Conservation (phyloP, 192 early-diverging fungal genomes). For the Coemansia nantahalensis region DNA sequence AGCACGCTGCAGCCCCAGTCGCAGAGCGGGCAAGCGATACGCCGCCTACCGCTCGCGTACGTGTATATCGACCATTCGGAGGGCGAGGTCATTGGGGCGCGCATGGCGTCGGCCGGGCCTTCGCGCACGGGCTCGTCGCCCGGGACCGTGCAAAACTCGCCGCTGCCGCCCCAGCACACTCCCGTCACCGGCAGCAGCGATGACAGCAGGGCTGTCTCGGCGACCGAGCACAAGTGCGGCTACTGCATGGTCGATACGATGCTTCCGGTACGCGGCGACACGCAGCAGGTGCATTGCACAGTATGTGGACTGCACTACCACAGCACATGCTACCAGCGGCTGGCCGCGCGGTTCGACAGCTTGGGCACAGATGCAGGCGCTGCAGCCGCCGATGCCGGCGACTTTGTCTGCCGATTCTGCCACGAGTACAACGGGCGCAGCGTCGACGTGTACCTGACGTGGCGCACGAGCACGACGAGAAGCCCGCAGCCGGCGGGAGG, state of each 20-base stretch:
- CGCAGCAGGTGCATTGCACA: background rate
- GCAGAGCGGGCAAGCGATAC: too few species aligned
- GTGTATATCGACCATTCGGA: constrained; percentile 20
- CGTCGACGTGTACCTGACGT: constrained; percentile 14
- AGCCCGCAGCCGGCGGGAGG: background rate
- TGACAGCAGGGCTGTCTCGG: too few species aligned
- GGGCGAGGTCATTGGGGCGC: constrained; percentile 2
- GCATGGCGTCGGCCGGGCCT: background rate
- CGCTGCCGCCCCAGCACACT: too few species aligned
- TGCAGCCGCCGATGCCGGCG: too few species aligned
- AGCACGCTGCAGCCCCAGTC: too few species aligned
- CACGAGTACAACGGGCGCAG: constrained; percentile 1
- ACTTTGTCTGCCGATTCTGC: constrained; percentile 25
- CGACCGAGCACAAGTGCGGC: constrained; percentile 1
- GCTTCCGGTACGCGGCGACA: background rate
- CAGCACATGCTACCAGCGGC: constrained; percentile 4
- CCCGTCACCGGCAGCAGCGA: background rate
- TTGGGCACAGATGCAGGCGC: too few species aligned
- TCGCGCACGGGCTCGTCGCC: background rate
- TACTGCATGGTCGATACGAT: constrained; percentile 2
- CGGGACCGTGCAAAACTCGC: background rate
- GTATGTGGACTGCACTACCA: constrained; percentile 16
- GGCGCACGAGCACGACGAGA: constrained; percentile 4
- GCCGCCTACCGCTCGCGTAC: background rate
- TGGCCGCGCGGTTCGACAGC: constrained; percentile 7